Percentiles rank a stretch among this genome's conserved stretches.
Evolutionary conservation across 495 filamentous ascomycete genomes (phyloP).

Genomic region (Neurospora sp.): DNA sequence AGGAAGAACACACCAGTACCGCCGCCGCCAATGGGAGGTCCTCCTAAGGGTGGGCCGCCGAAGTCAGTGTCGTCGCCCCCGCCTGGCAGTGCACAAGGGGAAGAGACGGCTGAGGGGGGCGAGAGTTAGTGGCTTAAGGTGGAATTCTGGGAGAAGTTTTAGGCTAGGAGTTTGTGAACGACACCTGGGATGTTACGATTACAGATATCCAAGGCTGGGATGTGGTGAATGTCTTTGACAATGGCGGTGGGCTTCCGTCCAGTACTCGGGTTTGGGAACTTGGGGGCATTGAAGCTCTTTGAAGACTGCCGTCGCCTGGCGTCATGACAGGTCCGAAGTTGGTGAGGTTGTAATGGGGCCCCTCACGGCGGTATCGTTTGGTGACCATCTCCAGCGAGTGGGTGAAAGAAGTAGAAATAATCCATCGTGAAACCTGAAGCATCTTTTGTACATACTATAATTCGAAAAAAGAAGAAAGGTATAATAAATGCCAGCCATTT

Average conservation of each 20-base stretch:
- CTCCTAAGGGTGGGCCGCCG: conserved; percentile 31
- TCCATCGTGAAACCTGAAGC: background rate
- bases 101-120: background rate
- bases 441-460: background rate
- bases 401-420: background rate
- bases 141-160: background rate
- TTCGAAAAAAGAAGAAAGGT: background rate
- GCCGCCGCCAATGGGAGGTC: conserved; percentile 49
- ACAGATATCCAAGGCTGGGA: background rate
- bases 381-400: background rate
- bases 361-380: background rate
- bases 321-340: background rate
- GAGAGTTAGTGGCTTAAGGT: conserved; percentile 12
- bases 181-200: background rate
- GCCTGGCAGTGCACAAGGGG: conserved; percentile 2
- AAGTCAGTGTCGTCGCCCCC: conserved; percentile 11
- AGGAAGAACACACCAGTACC: conserved; percentile 54
- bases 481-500: background rate
- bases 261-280: background rate
- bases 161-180: background rate
- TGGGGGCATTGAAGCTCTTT: background rate
- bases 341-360: background rate
- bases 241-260: background rate
- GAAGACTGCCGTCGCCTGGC: background rate
- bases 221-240: background rate